phyloP scores from a whole-genome alignment of 23 red algal genomes.

The Gracilariopsis chorda region DNA sequence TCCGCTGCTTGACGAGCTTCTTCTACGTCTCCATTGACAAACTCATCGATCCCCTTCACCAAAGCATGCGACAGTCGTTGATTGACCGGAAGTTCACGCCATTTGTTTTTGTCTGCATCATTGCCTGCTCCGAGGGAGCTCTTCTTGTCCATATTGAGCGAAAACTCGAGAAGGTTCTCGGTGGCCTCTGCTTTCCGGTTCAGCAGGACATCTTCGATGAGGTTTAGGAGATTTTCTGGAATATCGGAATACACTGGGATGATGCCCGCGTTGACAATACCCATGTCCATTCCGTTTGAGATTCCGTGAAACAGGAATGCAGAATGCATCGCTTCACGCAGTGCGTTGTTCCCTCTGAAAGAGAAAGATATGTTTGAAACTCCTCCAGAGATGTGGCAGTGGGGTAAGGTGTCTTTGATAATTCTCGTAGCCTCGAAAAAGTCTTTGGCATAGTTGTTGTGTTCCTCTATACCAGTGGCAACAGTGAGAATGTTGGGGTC shows the following conservation, averaged over 20 bases:
- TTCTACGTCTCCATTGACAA: constrained; percentile 59
- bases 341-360: constrained; percentile 77
- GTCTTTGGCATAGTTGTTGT: constrained; percentile 76
- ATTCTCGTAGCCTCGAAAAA: constrained; percentile 68
- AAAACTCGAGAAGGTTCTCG: constrained; percentile 62
- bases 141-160: constrained; percentile 82
- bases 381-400: constrained; percentile 73
- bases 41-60: constrained; percentile 79
- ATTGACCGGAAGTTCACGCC: constrained; percentile 49
- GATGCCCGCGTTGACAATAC: constrained; percentile 81
- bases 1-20: constrained; percentile 52
- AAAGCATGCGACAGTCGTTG: constrained; percentile 71
- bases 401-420: constrained; percentile 55
- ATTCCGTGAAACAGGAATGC: constrained; percentile 77
- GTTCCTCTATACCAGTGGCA: constrained; percentile 86
- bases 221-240: constrained; percentile 43
- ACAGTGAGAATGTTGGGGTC: constrained; percentile 84
- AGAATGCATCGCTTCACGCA: constrained; percentile 80
- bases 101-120: constrained; percentile 78
- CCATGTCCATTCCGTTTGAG: constrained; percentile 74
- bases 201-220: constrained; percentile 82
- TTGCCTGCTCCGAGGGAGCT: constrained; percentile 30
- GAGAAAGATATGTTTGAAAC: constrained; percentile 85
- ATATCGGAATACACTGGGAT: constrained; percentile 82
- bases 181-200: constrained; percentile 57